These are phyloP conservation scores for Pseudomassariella vexata DNA, from an alignment of 2,329 filamentous ascomycete species.

Conservation along the genomic window DNA sequence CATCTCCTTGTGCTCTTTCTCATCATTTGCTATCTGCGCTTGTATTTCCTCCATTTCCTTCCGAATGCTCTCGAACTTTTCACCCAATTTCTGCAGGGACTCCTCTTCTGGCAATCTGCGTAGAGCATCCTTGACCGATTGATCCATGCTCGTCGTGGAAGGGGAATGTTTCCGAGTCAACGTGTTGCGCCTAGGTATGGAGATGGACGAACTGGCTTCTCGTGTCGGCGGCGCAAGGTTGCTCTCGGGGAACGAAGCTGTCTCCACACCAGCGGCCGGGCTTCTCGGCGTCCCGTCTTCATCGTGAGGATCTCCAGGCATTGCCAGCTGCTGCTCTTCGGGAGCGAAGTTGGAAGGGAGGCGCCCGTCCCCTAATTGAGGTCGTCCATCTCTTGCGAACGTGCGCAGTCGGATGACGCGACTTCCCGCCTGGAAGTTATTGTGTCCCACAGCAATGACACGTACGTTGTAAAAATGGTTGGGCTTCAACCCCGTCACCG, in stretches of 20 bases:
- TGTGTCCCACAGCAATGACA: constrained; percentile 83
- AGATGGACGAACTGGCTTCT: constrained; percentile 21
- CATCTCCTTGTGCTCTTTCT: constrained; percentile 61
- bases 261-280: constrained; percentile 54
- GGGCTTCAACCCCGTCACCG: constrained; percentile 80
- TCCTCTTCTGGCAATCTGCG: constrained; percentile 56
- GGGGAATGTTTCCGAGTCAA: constrained; percentile 73
- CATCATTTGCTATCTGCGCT: constrained; percentile 63
- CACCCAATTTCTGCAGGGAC: constrained; percentile 71
- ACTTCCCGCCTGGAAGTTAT: constrained; percentile 90
- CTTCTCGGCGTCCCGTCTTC: constrained; percentile 43
- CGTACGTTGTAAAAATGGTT: constrained; percentile 90
- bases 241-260: constrained; percentile 55
- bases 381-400: constrained; percentile 57
- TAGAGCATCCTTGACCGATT: constrained; percentile 36
- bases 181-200: constrained; percentile 54
- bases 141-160: constrained; percentile 54
- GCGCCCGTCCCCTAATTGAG: constrained; percentile 51
- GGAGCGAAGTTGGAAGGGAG: constrained; percentile 50
- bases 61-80: constrained; percentile 72
- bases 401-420: constrained; percentile 80
- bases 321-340: constrained; percentile 39
- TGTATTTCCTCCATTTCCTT: constrained; percentile 79
- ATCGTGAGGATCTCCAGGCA: constrained; percentile 37
- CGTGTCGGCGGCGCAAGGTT: constrained; percentile 61